These are phyloP conservation scores for Harringtonia aguacate DNA, from an alignment of 2,329 filamentous ascomycete species.

Conservation along the genomic window DNA sequence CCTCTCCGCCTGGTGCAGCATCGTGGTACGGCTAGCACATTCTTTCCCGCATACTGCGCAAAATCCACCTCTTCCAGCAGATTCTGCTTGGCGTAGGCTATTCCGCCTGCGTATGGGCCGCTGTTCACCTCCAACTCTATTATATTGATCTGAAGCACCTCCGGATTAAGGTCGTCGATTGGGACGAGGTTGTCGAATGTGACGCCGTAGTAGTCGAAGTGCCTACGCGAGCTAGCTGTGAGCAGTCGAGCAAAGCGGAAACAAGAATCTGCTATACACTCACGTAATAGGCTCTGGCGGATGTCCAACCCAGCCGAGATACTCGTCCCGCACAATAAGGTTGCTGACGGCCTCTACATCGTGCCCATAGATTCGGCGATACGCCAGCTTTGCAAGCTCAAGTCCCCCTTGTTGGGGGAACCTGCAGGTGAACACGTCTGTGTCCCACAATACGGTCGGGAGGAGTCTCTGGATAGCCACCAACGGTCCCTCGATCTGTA, in stretches of 20 bases:
- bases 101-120: conserved; percentile 11
- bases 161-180: conserved; percentile 22
- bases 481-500: conserved; percentile 14
- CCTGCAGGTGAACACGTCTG: neutral
- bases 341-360: neutral
- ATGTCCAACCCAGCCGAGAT: neutral
- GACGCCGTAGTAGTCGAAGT: conserved; percentile 27
- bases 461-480: conserved; percentile 9
- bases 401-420: conserved; percentile 13
- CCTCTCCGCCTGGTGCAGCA: conserved; percentile 28
- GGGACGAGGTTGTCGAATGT: conserved; percentile 30
- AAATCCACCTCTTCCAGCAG: conserved; percentile 9
- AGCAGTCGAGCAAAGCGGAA: neutral
- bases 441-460: neutral
- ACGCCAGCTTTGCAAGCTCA: conserved; percentile 12
- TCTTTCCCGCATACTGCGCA: conserved; percentile 25
- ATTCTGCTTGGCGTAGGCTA: conserved; percentile 22
- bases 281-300: neutral
- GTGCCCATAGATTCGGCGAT: conserved; percentile 10
- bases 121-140: conserved; percentile 26
- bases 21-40: conserved; percentile 28
- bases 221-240: neutral
- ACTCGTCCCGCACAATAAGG: conserved; percentile 6
- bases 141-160: conserved; percentile 31
- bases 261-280: neutral